phyloP scores from a whole-genome alignment of 1,284 basidiomycete species.

The Trametes sp. region DNA sequence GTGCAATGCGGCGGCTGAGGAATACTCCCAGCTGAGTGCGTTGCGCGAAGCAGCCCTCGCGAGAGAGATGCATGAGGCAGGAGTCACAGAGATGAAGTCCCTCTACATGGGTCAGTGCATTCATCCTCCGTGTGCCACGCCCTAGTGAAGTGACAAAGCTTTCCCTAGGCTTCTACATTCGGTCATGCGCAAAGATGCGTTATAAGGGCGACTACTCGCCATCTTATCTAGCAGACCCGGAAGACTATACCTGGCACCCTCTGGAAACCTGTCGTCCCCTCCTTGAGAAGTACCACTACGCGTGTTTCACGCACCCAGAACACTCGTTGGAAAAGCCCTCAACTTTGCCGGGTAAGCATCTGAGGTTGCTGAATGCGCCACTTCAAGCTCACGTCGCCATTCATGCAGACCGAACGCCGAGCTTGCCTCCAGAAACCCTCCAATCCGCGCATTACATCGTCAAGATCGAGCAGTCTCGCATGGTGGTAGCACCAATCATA shows the following conservation, averaged over 20 bases:
- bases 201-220: conserved; percentile 96
- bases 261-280: conserved; percentile 65
- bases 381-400: neutral
- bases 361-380: neutral
- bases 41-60: conserved; percentile 81
- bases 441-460: too few relatives aligned
- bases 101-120: conserved; percentile 83
- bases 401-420: conserved; percentile 12
- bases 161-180: conserved; percentile 77
- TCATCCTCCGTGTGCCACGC: neutral
- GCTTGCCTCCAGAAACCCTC: too few relatives aligned
- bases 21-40: conserved; percentile 71
- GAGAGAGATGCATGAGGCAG: conserved; percentile 77
- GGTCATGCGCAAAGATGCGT: conserved; percentile 93
- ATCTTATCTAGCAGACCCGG: conserved; percentile 91
- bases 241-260: conserved; percentile 80
- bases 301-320: conserved; percentile 70
- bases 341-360: conserved; percentile 10
- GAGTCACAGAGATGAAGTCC: conserved; percentile 64
- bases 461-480: too few relatives aligned
- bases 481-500: too few relatives aligned
- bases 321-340: conserved; percentile 50
- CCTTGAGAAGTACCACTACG: conserved; percentile 73
- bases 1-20: too few relatives aligned
- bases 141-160: neutral